Evolutionary conservation across 139 green algal species (phyloP).

Genomic region (Chlorella sp.): DNA sequence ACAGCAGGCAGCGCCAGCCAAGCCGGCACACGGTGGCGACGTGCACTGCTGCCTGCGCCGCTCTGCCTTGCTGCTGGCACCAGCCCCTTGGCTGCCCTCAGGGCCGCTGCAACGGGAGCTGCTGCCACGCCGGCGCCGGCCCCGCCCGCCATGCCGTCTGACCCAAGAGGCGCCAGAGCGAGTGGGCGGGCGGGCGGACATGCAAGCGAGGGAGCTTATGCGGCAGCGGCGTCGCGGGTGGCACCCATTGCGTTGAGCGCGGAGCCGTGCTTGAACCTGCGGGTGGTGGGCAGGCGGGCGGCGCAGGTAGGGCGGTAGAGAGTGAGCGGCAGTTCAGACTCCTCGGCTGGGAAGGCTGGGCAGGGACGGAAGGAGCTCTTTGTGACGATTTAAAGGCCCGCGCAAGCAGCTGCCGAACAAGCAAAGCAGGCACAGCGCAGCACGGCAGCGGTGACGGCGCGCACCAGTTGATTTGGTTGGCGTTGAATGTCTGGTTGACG

Average conservation of each 20-base stretch:
- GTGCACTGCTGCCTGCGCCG: background rate
- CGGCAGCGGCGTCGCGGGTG: conserved; percentile 9
- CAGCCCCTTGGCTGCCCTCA: background rate
- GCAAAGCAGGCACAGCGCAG: too few relatives aligned
- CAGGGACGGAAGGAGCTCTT: too few relatives aligned
- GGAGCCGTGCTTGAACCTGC: conserved; percentile 85
- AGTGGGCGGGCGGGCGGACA: too few relatives aligned
- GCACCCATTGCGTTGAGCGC: conserved; percentile 93
- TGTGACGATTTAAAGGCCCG: too few relatives aligned
- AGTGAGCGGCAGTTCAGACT: too few relatives aligned
- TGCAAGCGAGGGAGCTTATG: background rate
- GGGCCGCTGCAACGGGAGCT: background rate
- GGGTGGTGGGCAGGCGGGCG: background rate
- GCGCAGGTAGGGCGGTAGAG: background rate
- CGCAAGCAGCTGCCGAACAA: too few relatives aligned
- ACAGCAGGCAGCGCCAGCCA: too few relatives aligned
- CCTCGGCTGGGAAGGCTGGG: too few relatives aligned
- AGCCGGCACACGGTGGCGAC: background rate
- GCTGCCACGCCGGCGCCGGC: too few relatives aligned
- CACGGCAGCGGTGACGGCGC: background rate
- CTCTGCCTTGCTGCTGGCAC: background rate
- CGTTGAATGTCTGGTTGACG: conserved; percentile 97
- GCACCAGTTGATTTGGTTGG: conserved; percentile 90
- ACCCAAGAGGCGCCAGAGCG: background rate
- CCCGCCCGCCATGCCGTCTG: background rate